Evolutionary conservation across 345 rosid species (phyloP), one percentile per base, ranked within the genome.

Genomic region (Physaria fendleri): DNA sequence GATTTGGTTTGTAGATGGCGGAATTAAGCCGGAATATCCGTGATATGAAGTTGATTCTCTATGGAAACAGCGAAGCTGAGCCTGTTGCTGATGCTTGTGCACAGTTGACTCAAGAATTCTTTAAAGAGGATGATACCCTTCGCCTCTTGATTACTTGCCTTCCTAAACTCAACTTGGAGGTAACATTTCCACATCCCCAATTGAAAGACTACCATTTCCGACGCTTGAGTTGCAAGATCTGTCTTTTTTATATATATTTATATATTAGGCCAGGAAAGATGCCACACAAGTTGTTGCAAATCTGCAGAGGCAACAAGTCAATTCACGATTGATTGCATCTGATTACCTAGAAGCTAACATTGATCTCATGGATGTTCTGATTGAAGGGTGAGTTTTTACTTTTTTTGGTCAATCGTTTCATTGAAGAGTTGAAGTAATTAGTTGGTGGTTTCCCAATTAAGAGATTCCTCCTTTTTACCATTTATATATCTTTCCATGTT

Each of bases 251-350:
- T 2, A n/a, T 37, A 7, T n/a, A n/a, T n/a, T n/a, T 2, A 29
- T 29, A 3, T 1, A 8, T 40, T 82, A 93, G 99, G 71, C 99
- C 3, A 80, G 96, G 52, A 93, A 87, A 78, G 99, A 93, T 83
- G 95, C 92, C 61, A 93, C 99, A 17, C 97, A 89, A 78, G 90
- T 93, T 66, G 95, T 90, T 52, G 99, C 99, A 27, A 93, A 93
- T 79, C 76, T 93, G 53, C 99, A 90, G 71, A 74, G 99, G 71
- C 99, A 90, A 38, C 99, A 87, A 78, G 97, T 93, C 62, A 75
- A 89, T 1, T 89, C 90, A 6, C 77, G 85, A 52, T 65, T 93
- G 85, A 93, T 93, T 74, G 95, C 97, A 1, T 93, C 96, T 66
- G 96, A 89, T 33, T 89, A 87, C 78, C 73, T 93, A 56, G 99